These are phyloP conservation scores for carrot (Daucus carota) DNA, from an alignment of 129 eudicot species.

Conservation along the genomic window DH1_v3.0 NC_030383.2:40004001-40004500, in stretches of 20 bases:
- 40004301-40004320: conserved; percentile 18
- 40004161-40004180: conserved; percentile 4
- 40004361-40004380: conserved; percentile 84
- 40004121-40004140: conserved; percentile 12
- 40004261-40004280: conserved; percentile 43
- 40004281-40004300: conserved; percentile 22
- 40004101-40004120: conserved; percentile 12
- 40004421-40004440: conserved; percentile 8
- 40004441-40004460: conserved; percentile 17
- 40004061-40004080: conserved; percentile 34
- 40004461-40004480: conserved; percentile 30
- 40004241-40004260: conserved; percentile 61
- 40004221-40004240: conserved; percentile 51
- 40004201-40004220: conserved; percentile 43
- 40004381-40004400: conserved; percentile 93
- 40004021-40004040: conserved; percentile 64
- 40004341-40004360: conserved; percentile 61
- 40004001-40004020: conserved; percentile 87
- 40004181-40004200: conserved; percentile 24
- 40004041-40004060: conserved; percentile 29
- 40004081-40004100: conserved; percentile 25
- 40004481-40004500: conserved; percentile 22
- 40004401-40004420: conserved; percentile 63
- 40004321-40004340: conserved; percentile 56
- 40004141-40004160: neutral